Conservation (phyloP, 78 protist genomes). For the Planoprotostelium fungivorum region DNA sequence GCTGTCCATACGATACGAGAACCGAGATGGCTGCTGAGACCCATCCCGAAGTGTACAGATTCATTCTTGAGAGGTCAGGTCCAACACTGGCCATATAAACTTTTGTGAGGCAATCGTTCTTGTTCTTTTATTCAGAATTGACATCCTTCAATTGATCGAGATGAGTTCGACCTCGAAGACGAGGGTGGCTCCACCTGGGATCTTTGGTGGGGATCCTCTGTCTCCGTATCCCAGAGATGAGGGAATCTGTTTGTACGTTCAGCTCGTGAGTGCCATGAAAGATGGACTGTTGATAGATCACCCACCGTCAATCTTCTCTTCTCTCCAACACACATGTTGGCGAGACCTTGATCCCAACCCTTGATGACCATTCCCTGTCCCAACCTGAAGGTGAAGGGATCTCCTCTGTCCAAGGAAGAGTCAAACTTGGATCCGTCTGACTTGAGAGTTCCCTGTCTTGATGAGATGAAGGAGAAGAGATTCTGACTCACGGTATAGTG, state of each 20-base stretch:
- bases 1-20: not conserved
- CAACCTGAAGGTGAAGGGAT: constrained; percentile 45
- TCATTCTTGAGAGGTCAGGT: not conserved
- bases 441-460: not conserved
- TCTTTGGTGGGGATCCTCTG: not conserved
- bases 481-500: constrained; percentile 38
- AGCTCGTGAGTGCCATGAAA: too few relatives aligned
- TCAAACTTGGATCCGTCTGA: constrained; percentile 46
- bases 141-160: not conserved
- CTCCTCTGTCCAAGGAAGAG: constrained; percentile 33
- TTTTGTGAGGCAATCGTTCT: not conserved
- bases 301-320: not conserved
- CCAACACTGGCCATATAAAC: not conserved
- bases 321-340: constrained; percentile 48
- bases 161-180: not conserved
- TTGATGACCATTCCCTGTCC: constrained; percentile 68
- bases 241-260: not conserved
- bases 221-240: not conserved
- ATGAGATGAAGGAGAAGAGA: not conserved
- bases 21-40: not conserved
- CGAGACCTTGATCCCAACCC: constrained; percentile 66
- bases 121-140: not conserved
- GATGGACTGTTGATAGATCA: not conserved
- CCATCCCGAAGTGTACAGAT: not conserved
- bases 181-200: constrained; percentile 5